Evolutionary conservation across 1,284 basidiomycete genomes (phyloP), one percentile per base, ranked within the genome.

Genomic region (Cyathus olla): DNA sequence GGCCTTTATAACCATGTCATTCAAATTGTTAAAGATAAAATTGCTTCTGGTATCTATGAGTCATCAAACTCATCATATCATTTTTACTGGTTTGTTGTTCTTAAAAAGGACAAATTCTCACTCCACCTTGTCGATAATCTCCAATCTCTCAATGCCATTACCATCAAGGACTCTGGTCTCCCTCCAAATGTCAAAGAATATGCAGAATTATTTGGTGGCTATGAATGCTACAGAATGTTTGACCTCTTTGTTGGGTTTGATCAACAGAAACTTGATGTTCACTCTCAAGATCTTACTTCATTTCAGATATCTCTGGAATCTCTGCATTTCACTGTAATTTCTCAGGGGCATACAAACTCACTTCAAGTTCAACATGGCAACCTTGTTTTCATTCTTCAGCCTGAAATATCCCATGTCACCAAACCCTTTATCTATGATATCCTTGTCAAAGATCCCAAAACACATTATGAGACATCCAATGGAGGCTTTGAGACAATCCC

Each of bases 291-390:
- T 28, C 39, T 63, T 37, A 62, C 64, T 19, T 66, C 66, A 8
- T 66, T 72, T 57, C 68, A 70, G 37, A 67, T 66, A 1, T 62
- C 64, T 1, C 50, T 56, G 19, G 63, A 63, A 4, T 17, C 55
- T n/a, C 22, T 57, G 6, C 27, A 28, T 39, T 50, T 49, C n/a
- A 56, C 46, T 8, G 27, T 9, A 13, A 52, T 81, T 22, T 77
- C 77, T 19, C 71, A 68, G 60, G 78, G 79, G 4, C 80, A 66
- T 40, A 78, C 76, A 0, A 81, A 80, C 58, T 79, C 76, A 1
- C 70, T 17, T 55, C 70, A 26, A 67, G 74, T 63, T 66, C 74
- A 57, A 29, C 76, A 80, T 29, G 66, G 69, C 3, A 68, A 76
- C 55, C 65, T 77, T 39, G 67, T 65, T 0, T 77, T 76, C 51